A percentile compares a stretch with the other conserved stretches of the same genome.
Conservation (phyloP, 345 rosid genomes). For the Eucalyptus regnans region DNA sequence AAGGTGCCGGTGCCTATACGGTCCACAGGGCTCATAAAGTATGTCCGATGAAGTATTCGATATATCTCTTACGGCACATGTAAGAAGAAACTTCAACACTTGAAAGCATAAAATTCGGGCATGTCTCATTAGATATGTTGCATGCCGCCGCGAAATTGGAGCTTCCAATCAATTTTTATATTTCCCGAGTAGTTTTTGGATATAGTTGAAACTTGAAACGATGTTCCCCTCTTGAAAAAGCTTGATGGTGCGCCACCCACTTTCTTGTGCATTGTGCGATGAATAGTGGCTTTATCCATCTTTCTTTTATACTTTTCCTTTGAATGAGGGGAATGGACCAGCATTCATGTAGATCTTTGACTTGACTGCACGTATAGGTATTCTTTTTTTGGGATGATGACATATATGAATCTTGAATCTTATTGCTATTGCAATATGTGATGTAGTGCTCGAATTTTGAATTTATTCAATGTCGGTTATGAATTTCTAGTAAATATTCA, state of each 20-base stretch:
- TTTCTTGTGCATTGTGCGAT: neutral
- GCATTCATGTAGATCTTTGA: neutral
- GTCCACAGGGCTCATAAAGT: neutral
- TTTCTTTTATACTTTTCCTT: neutral
- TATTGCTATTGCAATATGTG: too few relatives aligned
- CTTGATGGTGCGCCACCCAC: neutral
- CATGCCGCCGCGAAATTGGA: neutral
- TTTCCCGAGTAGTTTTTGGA: neutral
- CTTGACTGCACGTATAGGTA: neutral
- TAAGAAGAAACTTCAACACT: neutral
- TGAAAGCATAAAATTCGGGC: neutral
- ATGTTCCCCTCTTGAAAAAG: neutral
- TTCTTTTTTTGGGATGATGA: neutral
- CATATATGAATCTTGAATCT: fast-evolving
- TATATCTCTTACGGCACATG: neutral
- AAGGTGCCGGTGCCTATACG: neutral
- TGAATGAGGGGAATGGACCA: neutral
- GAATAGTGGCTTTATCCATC: neutral
- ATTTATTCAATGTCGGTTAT: too few relatives aligned
- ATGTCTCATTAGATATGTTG: neutral
- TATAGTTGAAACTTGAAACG: neutral
- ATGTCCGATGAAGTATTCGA: neutral
- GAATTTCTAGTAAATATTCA: too few relatives aligned
- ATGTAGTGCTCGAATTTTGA: too few relatives aligned
- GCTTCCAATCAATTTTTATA: neutral